Evolutionary conservation across 208 protist species (phyloP).

Genomic region (Leishmania gerbilli): DNA sequence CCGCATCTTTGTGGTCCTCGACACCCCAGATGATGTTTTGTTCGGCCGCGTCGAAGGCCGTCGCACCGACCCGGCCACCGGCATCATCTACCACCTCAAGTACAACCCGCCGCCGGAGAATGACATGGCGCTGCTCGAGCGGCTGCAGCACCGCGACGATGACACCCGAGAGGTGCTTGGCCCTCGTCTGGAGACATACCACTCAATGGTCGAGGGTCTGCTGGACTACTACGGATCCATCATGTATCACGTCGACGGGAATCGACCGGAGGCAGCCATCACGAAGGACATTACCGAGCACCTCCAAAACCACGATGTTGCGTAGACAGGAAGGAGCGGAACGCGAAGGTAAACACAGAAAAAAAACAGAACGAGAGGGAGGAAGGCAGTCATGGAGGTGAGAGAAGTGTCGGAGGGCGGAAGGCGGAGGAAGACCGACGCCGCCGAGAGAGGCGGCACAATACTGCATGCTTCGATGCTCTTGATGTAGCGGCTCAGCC

Average conservation of each 20-base stretch:
- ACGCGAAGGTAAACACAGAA: not conserved
- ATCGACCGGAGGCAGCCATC: slow-evolving; percentile 42
- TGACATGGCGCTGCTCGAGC: slow-evolving; percentile 66
- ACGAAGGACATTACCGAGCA: slow-evolving; percentile 42
- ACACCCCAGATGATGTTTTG: slow-evolving; percentile 76
- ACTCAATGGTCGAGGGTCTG: slow-evolving; percentile 58
- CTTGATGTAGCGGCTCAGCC: not conserved
- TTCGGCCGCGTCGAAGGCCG: slow-evolving; percentile 81
- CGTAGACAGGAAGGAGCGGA: slow-evolving; percentile 3
- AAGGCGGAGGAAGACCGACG: not conserved
- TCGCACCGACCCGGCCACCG: slow-evolving; percentile 86
- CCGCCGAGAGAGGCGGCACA: not conserved
- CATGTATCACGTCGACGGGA: slow-evolving; percentile 52
- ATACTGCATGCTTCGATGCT: not conserved
- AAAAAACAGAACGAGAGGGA: not conserved
- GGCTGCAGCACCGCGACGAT: slow-evolving; percentile 85
- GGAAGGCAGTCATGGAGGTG: not conserved
- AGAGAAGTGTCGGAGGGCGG: not conserved
- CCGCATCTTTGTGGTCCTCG: slow-evolving; percentile 70
- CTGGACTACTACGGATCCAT: slow-evolving; percentile 70
- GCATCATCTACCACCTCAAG: slow-evolving; percentile 86
- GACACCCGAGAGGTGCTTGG: slow-evolving; percentile 74
- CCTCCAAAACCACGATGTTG: slow-evolving; percentile 32
- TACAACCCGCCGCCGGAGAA: slow-evolving; percentile 85
- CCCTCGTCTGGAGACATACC: slow-evolving; percentile 75